Conservation (phyloP, 1,139 yeast genomes). For the Nakaseomyces bracarensis region DNA sequence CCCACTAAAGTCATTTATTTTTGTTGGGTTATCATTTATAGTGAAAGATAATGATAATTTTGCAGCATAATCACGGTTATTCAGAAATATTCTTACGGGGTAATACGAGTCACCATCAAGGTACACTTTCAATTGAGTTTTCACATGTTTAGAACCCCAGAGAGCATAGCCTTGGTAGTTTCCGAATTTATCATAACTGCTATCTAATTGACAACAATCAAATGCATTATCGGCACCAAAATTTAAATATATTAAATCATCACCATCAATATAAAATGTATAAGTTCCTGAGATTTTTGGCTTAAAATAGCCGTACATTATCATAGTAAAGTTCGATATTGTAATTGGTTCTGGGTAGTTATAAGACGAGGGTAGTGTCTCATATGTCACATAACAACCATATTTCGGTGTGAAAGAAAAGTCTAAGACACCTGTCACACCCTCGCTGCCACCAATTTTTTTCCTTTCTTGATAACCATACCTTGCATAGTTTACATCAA, state of each 20-base stretch:
- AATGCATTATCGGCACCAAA: not conserved
- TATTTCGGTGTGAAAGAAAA: not conserved
- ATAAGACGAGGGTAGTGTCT: not conserved
- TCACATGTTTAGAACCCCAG: not conserved
- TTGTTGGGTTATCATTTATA: not conserved
- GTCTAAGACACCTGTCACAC: not conserved
- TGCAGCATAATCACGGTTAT: not conserved
- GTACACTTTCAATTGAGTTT: not conserved
- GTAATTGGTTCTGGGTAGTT: not conserved
- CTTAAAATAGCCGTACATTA: not conserved
- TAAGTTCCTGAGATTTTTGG: conserved; percentile 1
- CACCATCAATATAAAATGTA: not conserved
- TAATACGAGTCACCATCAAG: not conserved
- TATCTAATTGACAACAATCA: not conserved
- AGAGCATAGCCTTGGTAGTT: not conserved
- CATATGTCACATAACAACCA: not conserved
- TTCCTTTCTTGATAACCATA: not conserved
- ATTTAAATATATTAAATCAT: not conserved
- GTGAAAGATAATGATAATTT: not conserved
- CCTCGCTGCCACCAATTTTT: not conserved
- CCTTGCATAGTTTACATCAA: not conserved
- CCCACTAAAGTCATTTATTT: not conserved
- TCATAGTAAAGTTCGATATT: not conserved
- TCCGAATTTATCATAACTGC: not conserved
- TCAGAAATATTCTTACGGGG: not conserved